Evolutionary conservation across 495 filamentous ascomycete genomes (phyloP).

Genomic region (Neurospora africana): DNA sequence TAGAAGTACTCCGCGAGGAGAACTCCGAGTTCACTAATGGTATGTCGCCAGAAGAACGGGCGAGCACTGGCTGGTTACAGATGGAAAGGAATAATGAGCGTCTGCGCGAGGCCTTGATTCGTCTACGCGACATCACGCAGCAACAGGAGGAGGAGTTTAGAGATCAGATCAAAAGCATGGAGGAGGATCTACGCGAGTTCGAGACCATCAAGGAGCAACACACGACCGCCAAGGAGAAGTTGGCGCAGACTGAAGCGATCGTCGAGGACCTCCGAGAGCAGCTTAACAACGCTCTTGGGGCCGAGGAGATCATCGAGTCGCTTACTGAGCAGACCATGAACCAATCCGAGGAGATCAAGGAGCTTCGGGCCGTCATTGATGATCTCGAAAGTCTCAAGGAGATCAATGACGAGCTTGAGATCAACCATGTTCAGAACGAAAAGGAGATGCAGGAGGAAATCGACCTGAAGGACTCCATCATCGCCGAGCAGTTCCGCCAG

Average conservation of each 20-base stretch:
- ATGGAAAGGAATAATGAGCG: slow-evolving; percentile 85
- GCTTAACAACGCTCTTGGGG: slow-evolving; percentile 74
- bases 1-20: slow-evolving; percentile 78
- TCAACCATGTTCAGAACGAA: slow-evolving; percentile 83
- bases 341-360: slow-evolving; percentile 71
- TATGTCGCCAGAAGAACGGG: slow-evolving; percentile 79
- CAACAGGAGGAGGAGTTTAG: slow-evolving; percentile 73
- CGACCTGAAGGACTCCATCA: slow-evolving; percentile 66
- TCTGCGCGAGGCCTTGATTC: slow-evolving; percentile 73
- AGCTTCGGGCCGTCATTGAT: slow-evolving; percentile 68
- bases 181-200: slow-evolving; percentile 68
- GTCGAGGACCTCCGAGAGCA: slow-evolving; percentile 85
- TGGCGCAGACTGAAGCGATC: slow-evolving; percentile 61
- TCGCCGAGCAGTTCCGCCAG: slow-evolving; percentile 63
- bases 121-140: slow-evolving; percentile 75
- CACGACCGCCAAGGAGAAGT: slow-evolving; percentile 55
- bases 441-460: slow-evolving; percentile 92
- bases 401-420: slow-evolving; percentile 85
- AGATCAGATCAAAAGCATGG: slow-evolving; percentile 64
- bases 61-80: slow-evolving; percentile 77
- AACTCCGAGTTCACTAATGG: slow-evolving; percentile 72
- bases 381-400: slow-evolving; percentile 83
- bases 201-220: slow-evolving; percentile 60
- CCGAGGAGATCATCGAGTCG: slow-evolving; percentile 89
- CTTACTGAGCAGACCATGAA: slow-evolving; percentile 74